Evolutionary conservation across 2,329 filamentous ascomycete species (phyloP).

Genomic region (Xylariaceae sp.): DNA sequence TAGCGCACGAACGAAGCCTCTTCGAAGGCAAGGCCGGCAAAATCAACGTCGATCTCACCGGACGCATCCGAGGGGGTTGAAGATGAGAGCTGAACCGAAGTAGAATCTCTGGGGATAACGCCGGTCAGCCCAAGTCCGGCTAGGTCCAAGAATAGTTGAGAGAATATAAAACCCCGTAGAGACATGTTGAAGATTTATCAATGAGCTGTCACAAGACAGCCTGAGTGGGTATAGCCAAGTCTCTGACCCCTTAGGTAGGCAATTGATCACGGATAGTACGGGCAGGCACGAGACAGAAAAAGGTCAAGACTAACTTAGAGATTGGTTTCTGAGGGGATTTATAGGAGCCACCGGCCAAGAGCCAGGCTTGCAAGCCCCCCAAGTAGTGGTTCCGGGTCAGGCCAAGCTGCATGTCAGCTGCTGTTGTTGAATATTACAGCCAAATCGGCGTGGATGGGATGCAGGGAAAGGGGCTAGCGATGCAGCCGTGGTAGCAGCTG

Average conservation of each 20-base stretch:
- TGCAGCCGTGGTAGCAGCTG: not conserved
- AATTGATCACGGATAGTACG: too few relatives aligned
- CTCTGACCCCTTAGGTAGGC: too few relatives aligned
- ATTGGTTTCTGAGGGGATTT: slow-evolving; percentile 8
- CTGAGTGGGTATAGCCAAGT: too few relatives aligned
- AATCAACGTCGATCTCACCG: slow-evolving; percentile 20
- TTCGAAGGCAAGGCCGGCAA: slow-evolving; percentile 30
- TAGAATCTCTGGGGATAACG: slow-evolving; percentile 10
- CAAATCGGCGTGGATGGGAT: not conserved
- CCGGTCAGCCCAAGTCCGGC: slow-evolving; percentile 13
- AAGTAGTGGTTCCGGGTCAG: slow-evolving; percentile 6
- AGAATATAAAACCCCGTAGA: slow-evolving; percentile 2
- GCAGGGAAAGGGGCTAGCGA: not conserved
- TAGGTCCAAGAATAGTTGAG: slow-evolving; percentile 13
- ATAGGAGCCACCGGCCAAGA: slow-evolving; percentile 10
- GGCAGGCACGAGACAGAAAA: not conserved
- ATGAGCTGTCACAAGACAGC: not conserved
- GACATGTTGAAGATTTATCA: slow-evolving; percentile 10
- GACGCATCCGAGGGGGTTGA: slow-evolving; percentile 13
- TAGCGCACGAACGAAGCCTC: slow-evolving; percentile 30
- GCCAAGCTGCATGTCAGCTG: slow-evolving; percentile 11
- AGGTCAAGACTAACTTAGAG: not conserved
- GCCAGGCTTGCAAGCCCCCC: slow-evolving; percentile 2
- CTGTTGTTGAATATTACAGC: not conserved
- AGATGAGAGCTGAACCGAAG: slow-evolving; percentile 13